Evolutionary conservation across 2,329 filamentous ascomycete species (phyloP), one percentile per base, ranked within the genome.

Genomic region (Aspergillus sp.): DNA sequence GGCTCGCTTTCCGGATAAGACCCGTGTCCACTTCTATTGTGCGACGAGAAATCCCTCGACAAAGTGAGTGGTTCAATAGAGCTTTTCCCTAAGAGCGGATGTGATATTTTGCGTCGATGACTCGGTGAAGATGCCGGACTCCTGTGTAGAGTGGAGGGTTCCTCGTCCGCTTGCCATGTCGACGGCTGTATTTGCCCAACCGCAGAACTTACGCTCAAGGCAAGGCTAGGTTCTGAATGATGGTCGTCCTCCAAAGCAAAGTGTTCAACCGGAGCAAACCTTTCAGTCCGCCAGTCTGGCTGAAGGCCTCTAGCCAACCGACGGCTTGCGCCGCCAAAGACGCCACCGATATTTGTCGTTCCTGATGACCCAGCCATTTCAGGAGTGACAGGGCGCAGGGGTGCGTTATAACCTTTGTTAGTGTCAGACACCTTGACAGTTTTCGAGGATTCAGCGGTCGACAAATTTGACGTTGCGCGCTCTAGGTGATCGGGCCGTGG

Each of bases 361-460:
- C 69, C 67, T 5, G 70, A 56, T 5, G 66, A 57, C 58, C 74
- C 71, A 6, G 72, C 62, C 14, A 72, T 65, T 2, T 68, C 64
- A 9, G 70, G 65, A 4, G 69, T 62, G 17, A 64, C 64, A 14
- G 65, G 62, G 15, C 69, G 67, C 15, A 67, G 67, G 47, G 67
- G 64, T 23, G 60, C 51, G 40, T 64, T 61, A 17, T 51, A 50
- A 7, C 59, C 47, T 33, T 74, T 70, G 9, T 14, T 39, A 17
- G 68, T 60, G 21, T 66, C 69, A 14, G 68, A 69, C 27, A 75
- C 70, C 53, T 69, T 74, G 27, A 80, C 70, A 7, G 79, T 81
- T 63, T 75, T 79, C 50, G 75, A 70, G 11, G 79, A 80, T 37
- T 78, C 77, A 12, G 78, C 72, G 15, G 72, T 79, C n/a, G 78